Percentiles rank a stretch among this genome's conserved stretches.
phyloP scores from a whole-genome alignment of 2,329 filamentous ascomycete species.

The Dichotomopilus funicola region DNA sequence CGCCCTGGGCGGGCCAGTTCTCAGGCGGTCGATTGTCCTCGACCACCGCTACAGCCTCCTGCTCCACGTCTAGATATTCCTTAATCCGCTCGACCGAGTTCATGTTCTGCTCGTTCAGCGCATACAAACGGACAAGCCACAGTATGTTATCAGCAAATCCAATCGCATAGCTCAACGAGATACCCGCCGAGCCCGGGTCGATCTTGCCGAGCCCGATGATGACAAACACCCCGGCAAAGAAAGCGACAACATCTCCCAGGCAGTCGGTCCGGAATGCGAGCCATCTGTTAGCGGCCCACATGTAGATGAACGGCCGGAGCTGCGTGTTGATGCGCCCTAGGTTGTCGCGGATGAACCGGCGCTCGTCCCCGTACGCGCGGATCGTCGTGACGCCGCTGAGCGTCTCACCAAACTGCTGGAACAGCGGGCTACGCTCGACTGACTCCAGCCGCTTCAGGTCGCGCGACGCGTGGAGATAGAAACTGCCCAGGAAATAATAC shows the following conservation, averaged over 20 bases:
- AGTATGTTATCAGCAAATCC: slow-evolving; percentile 95
- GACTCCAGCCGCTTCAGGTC: slow-evolving; percentile 94
- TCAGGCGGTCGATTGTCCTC: slow-evolving; percentile 69
- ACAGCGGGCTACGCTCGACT: slow-evolving; percentile 86
- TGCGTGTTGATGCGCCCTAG: slow-evolving; percentile 82
- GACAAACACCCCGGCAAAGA: slow-evolving; percentile 89
- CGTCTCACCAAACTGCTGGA: slow-evolving; percentile 97
- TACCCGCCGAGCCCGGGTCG: slow-evolving; percentile 84
- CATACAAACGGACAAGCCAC: slow-evolving; percentile 92
- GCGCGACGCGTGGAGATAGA: slow-evolving; percentile 89
- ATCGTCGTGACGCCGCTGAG: slow-evolving; percentile 93
- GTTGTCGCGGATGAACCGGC: slow-evolving; percentile 90
- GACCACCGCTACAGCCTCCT: slow-evolving; percentile 75
- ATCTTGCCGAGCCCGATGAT: slow-evolving; percentile 75
- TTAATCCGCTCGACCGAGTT: slow-evolving; percentile 97
- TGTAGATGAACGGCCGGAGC: slow-evolving; percentile 86
- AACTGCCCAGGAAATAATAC: slow-evolving; percentile 75
- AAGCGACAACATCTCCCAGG: slow-evolving; percentile 83
- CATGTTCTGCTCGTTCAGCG: slow-evolving; percentile 98
- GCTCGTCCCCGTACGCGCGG: slow-evolving; percentile 89
- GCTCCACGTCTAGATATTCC: slow-evolving; percentile 93
- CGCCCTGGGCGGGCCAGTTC: slow-evolving; percentile 80
- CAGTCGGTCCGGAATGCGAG: slow-evolving; percentile 87
- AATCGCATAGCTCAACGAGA: slow-evolving; percentile 92
- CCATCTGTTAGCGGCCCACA: slow-evolving; percentile 97